Evolutionary conservation across 306 rosid species (phyloP), one percentile per base, ranked within the genome.

Genomic region (Sindora glabra): DNA sequence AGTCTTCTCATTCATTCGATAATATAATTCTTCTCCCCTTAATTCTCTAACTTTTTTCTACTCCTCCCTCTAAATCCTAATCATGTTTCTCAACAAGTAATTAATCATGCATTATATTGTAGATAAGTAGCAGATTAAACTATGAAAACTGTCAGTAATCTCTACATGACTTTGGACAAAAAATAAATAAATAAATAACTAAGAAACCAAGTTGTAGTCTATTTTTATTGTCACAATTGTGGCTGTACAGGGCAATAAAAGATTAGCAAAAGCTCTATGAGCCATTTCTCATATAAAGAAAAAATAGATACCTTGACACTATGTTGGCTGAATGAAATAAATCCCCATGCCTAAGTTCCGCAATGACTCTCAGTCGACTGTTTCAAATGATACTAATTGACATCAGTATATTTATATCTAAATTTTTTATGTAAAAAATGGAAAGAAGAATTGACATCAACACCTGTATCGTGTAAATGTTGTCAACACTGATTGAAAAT

Each of bases 301-400:
- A 53, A 70, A 58, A 49, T 60, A 47, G 77, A 79, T 68, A 92
- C 98, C 98, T 92, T 68, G 98, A 92, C 33, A 92, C 92, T 30
- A 92, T 88, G 87, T 88, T 92, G 76, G 95, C 90, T 5, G 96
- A 76, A 79, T 92, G 98, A 75, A 85, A 88, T 62, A 92, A 73
- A 73, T 88, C 95, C 32, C 87, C 95, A 42, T 83, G 95, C 66
- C 88, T 86, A 52, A 88, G 84, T 82, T 92, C 98, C 0, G 96
- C 96, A 60, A 92, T 83, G 69, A 88, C 95, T 73, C 98, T 83
- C 83, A 92, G 71, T 70, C 95, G 95, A 46, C 98, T 92, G 85
- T 85, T 76, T 51, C 79, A 79, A 52, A 59, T 50, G 3, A 59
- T 63, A 59, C 27, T 39, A 32, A 37, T 39, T 63, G 45, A 34